Conservation (phyloP, 805 yeast species). For the Myxozyma vanderwaltii region DNA sequence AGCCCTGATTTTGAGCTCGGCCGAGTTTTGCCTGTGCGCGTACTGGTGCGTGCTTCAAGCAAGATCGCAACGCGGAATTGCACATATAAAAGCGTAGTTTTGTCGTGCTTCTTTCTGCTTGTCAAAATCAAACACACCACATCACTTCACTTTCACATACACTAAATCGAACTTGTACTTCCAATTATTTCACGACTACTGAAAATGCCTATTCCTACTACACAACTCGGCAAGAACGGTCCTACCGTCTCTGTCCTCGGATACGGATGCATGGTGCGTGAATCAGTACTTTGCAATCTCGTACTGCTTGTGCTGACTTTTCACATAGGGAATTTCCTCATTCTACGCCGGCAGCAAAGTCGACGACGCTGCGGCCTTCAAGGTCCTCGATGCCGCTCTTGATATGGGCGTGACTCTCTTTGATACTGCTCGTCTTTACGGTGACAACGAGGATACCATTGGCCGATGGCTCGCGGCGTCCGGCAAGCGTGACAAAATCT, state of each 20-base stretch:
- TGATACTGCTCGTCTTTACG: constrained; percentile 75
- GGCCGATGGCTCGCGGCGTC: constrained; percentile 50
- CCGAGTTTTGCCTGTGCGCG: no score
- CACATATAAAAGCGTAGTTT: no score
- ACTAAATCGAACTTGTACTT: not conserved
- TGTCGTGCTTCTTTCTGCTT: no score
- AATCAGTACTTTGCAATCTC: not conserved
- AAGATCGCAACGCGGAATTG: no score
- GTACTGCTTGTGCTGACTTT: not conserved
- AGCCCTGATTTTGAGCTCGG: not conserved
- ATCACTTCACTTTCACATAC: not conserved
- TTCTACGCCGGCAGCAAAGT: constrained; percentile 20
- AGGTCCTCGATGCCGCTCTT: constrained; percentile 53
- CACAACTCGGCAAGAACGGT: constrained; percentile 24
- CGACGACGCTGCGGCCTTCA: constrained; percentile 53
- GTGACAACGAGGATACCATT: constrained; percentile 55
- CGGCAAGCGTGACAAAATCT: constrained; percentile 44
- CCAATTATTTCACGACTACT: not conserved
- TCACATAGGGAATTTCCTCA: constrained; percentile 30
- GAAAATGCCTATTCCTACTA: constrained; percentile 18
- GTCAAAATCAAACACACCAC: no score
- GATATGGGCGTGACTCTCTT: constrained; percentile 53
- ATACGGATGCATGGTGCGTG: constrained; percentile 29
- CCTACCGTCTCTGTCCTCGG: constrained; percentile 27
- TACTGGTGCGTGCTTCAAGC: no score